Evolutionary conservation across 768 basidiomycete species (phyloP), one percentile per base, ranked within the genome.

Genomic region (Boletus subcaerulescens): DNA sequence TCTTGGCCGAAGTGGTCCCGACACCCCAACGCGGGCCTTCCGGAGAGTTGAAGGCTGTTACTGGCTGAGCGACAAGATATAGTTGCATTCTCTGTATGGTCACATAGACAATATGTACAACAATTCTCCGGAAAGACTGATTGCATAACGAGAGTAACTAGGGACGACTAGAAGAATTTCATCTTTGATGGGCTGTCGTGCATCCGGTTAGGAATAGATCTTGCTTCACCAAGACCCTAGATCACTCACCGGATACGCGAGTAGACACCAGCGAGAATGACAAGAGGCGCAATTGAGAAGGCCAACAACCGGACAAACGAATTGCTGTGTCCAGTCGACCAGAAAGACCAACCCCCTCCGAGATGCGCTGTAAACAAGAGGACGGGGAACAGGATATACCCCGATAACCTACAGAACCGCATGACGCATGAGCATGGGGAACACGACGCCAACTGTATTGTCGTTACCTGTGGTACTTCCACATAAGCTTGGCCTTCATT

Each of bases 401-500:
- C 92, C 0, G 87, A 90, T 17, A 87, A 57, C 58, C 89, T 87
- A 59, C 44, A 49, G 47, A 32, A 29, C 2, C 8, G 29, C 29
- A 35, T 35, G 33, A 35, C 33, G 6, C 33, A 2, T 35, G 33
- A 35, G 33, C 14, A 13, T 35, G 33, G 14, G 33, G 5, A 14
- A 35, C 3, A 14, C 33, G 13, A 13, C 33, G 33, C 14, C 33
- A 5, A 35, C 11, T 14, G 33, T 11, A 1, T 35, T 24, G 12
- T 35, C 24, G 5, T 56, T 56, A 84, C 86, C 91, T 74, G 63
- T 94, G 91, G 60, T 90, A 93, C 66, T 92, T 93, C 87, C 91
- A 93, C 18, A 92, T 55, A 2, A 73, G 67, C 67, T 89, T 93
- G 14, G 90, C 89, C 65, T 81, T 85, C 42, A 75, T 68, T 14